Evolutionary conservation across 2,329 filamentous ascomycete genomes (phyloP).

Genomic region (Pyricularia sp.): DNA sequence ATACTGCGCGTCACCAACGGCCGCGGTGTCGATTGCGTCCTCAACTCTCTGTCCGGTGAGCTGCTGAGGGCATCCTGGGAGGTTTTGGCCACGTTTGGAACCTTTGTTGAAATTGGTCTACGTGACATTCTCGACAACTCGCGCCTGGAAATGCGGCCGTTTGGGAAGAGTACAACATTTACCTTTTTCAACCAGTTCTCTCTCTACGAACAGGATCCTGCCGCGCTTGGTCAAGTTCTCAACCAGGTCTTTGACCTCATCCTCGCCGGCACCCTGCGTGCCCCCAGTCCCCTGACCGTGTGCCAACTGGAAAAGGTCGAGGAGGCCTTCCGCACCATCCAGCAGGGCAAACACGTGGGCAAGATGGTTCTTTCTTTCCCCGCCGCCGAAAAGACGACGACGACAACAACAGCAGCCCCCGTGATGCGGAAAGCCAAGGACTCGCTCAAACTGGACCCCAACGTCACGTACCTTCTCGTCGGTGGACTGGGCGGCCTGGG

Average conservation of each 20-base stretch:
- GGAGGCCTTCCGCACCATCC: constrained; percentile 25
- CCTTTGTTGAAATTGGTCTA: constrained; percentile 25
- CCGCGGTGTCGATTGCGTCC: constrained; percentile 25
- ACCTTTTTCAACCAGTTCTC: not conserved
- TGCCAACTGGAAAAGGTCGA: constrained; percentile 6
- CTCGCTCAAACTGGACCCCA: too few relatives aligned
- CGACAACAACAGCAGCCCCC: not conserved
- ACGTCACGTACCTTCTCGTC: too few relatives aligned
- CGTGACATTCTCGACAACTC: constrained; percentile 14
- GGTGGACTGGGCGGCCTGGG: too few relatives aligned
- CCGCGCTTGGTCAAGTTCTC: too few relatives aligned
- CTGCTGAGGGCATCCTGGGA: constrained; percentile 22
- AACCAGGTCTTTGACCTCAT: too few relatives aligned
- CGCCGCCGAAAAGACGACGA: not conserved
- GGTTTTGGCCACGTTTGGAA: constrained; percentile 23
- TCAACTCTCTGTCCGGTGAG: constrained; percentile 25
- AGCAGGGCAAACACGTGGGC: constrained; percentile 27
- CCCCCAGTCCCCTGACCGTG: constrained; percentile 4
- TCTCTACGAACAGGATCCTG: too few relatives aligned
- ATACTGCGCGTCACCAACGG: constrained; percentile 14
- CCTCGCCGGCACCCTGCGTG: too few relatives aligned
- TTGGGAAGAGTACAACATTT: constrained; percentile 10
- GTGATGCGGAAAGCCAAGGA: too few relatives aligned
- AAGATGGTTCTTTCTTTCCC: constrained; percentile 16
- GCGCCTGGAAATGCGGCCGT: constrained; percentile 11